Percentiles rank a stretch among this genome's conserved stretches.
Conservation (phyloP, 148 eudicot genomes). For the Chenopodium formosanum region DNA sequence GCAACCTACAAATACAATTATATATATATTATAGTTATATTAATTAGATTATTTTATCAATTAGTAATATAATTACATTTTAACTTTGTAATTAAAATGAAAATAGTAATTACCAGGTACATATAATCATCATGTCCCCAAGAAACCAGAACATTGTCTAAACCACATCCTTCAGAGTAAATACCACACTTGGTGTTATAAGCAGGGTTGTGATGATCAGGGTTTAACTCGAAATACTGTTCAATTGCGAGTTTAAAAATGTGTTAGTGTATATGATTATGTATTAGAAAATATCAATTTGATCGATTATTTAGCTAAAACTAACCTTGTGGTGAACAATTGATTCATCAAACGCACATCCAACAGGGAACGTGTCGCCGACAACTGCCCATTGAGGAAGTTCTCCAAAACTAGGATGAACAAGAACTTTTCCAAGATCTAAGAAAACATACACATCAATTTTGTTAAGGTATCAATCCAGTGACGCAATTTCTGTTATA, state of each 20-base stretch:
- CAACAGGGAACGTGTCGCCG: slow-evolving; percentile 90
- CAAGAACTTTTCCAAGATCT: slow-evolving; percentile 96
- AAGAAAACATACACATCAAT: not conserved
- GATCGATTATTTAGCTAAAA: not conserved
- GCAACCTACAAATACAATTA: slow-evolving; percentile 36
- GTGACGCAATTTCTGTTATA: not conserved
- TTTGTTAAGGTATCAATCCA: not conserved
- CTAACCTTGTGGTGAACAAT: slow-evolving; percentile 84
- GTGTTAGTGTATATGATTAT: not conserved
- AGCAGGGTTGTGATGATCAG: slow-evolving; percentile 45
- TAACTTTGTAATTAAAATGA: not conserved
- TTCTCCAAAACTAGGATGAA: slow-evolving; percentile 73
- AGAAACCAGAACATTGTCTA: slow-evolving; percentile 51
- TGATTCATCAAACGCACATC: slow-evolving; percentile 80
- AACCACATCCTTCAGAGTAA: slow-evolving; percentile 58
- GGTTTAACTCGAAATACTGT: slow-evolving; percentile 48
- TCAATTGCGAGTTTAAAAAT: not conserved
- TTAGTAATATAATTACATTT: not conserved
- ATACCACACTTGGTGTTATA: slow-evolving; percentile 56
- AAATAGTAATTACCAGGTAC: slow-evolving; percentile 47
- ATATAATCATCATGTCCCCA: slow-evolving; percentile 78
- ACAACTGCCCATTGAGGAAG: slow-evolving; percentile 99
- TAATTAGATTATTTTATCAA: no score
- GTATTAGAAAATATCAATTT: not conserved
- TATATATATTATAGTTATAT: no score